Base-by-base conservation (phyloP, 164 flowering plant genomes). In the Tetracentron sinense region DNA sequence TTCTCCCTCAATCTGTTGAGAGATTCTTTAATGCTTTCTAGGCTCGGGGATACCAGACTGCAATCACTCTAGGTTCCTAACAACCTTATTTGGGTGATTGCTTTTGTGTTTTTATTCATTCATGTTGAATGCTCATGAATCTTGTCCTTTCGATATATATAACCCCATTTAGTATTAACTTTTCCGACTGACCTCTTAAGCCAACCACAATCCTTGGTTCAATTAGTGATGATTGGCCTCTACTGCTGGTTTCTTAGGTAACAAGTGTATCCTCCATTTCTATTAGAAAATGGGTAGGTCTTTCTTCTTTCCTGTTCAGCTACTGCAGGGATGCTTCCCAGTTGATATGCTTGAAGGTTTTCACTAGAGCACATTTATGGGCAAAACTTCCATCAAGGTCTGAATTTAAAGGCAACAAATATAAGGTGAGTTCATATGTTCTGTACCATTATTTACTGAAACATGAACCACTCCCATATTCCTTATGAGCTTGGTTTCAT, bases 1-100 rank as follows among this genome's bases (percentile, higher is more conserved):
- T 54, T 19, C 64, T 59, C 63, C 71, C 54, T 22, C 22, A 68
- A 58, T 58, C 56, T 65, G 70, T 56, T 65, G 60, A 48, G 68
- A 22, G 63, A 50, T 59, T 52, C 23, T 54, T 28, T 51, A 42
- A 58, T 51, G 63, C 30, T 58, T 57, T 67, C 42, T 62, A 64
- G 56, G 56, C 52, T 60, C 58, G 38, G 67, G 67, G 33, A n/a
- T n/a, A n/a, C n/a, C n/a, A n/a, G n/a, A n/a, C n/a, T 46, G 26
- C 50, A 25, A 51, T 33, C 55, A 53, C 57, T 46, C 59, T 58
- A 56, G 64, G 49, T 38, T 8, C 1, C 15, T 1, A 38, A 38
- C 44, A 58, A 28, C 54, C 31, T 50, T 64, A 42, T 70, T 20
- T 26, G 52, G 54, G 52, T 47, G 68, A 44, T 56, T 58, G 42